Base-by-base conservation (phyloP, 345 rosid genomes). In the Arabis hirsuta region DNA sequence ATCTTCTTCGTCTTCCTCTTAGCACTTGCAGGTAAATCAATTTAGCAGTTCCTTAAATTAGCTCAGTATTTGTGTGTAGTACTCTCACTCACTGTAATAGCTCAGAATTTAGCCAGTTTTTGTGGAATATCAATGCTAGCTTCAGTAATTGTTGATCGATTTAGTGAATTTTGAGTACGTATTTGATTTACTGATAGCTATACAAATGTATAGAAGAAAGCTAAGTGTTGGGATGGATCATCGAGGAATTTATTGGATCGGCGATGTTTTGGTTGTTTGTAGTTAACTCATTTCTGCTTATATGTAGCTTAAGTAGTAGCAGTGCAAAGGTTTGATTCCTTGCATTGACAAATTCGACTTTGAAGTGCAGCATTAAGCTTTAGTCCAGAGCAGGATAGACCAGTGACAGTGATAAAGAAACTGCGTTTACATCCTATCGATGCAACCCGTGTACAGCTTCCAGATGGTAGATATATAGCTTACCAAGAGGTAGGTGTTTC, bases 391-490 rank as follows among this genome's bases (percentile, higher is more conserved):
- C 22, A 72, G 2, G 79, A 82, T 60, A 80, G 73, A 48, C 50
- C 74, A 47, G 71, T 73, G 48, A 57, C 65, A 1, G 81, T 81
- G 84, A 48, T 73, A 19, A 65, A 0, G 53, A 85, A 80, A 77
- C 77, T 90, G 81, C 80, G 82, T 13, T 22, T 79, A 62, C 94
- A 93, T 82, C 94, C 90, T 76, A 82, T 94, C 7, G 47, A 69
- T 63, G 98, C 95, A 26, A 71, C 64, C 20, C 85, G 84, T 16
- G 64, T 90, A 55, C 76, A 73, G 76, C 96, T 93, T 80, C 97
- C 97, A 4, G 97, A 93, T 82, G 98, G 96, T 46, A 85, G 98
- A 81, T 79, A 78, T 56, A 65, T 89, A 65, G 98, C 97, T 78
- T 93, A 89, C 84, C 76, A 61, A 7, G 96, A 86, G 60, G 69